Conservation (phyloP, 75 land plant species). For the Picea glauca region DNA sequence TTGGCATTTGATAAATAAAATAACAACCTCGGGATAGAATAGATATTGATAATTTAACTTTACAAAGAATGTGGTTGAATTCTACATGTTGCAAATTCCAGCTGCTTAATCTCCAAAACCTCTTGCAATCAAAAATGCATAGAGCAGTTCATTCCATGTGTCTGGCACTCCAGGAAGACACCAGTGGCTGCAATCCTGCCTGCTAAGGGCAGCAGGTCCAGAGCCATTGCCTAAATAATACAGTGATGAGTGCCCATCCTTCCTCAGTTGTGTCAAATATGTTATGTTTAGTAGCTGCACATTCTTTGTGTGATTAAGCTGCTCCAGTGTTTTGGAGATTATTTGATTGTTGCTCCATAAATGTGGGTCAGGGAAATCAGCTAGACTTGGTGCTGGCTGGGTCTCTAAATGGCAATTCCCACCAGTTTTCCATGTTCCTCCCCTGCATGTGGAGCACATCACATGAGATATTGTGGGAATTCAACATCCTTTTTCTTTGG, state of each 20-base stretch:
- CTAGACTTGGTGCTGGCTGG: constrained; percentile 32
- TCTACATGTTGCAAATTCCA: no score
- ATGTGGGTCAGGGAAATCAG: constrained; percentile 11
- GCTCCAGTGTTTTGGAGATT: background rate
- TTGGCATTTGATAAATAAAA: no score
- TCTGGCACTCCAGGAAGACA: constrained; percentile 96
- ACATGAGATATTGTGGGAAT: background rate
- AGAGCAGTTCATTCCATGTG: constrained; percentile 89
- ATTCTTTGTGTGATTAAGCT: constrained; percentile 6
- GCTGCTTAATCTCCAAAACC: no score
- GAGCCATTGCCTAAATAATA: constrained; percentile 35
- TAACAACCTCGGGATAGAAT: no score
- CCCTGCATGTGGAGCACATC: constrained; percentile 27
- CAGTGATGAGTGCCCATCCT: constrained; percentile 73
- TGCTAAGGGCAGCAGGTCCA: constrained; percentile 30
- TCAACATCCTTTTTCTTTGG: background rate
- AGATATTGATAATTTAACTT: no score
- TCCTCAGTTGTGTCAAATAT: constrained; percentile 44
- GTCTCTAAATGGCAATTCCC: constrained; percentile 65
- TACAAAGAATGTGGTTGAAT: no score
- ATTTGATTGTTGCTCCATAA: constrained; percentile 15
- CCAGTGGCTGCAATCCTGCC: constrained; percentile 95
- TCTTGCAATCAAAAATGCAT: constrained; percentile 21
- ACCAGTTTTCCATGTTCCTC: constrained; percentile 74
- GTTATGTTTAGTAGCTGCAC: constrained; percentile 60